These are phyloP conservation scores for Botrytis fabae DNA, from an alignment of 2,329 filamentous ascomycete species.

Conservation along the genomic window DNA sequence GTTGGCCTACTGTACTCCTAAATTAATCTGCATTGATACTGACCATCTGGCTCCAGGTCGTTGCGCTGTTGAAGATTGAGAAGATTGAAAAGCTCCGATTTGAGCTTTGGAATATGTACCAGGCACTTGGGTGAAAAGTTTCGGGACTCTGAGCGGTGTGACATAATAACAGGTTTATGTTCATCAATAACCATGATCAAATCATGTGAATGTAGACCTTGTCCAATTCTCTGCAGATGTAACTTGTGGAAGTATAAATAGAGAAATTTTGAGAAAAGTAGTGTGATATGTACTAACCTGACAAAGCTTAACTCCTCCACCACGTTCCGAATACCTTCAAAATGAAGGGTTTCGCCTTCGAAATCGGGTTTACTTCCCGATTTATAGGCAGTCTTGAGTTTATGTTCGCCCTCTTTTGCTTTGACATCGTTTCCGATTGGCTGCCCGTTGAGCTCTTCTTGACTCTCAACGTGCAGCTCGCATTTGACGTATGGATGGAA, in stretches of 20 bases:
- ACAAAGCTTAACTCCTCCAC: constrained; percentile 72
- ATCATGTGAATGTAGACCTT: background rate
- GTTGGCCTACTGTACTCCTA: background rate
- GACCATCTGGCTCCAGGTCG: background rate
- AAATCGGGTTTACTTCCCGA: constrained; percentile 66
- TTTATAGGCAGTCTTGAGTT: constrained; percentile 56
- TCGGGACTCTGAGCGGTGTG: background rate
- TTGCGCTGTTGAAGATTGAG: background rate
- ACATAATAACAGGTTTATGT: background rate
- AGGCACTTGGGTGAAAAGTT: constrained; percentile 7
- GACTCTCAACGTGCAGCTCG: constrained; percentile 76
- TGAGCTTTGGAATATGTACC: background rate
- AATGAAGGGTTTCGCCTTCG: constrained; percentile 56
- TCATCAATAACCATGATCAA: background rate
- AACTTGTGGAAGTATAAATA: constrained; percentile 6
- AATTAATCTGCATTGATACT: constrained; percentile 3
- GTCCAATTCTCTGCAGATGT: background rate
- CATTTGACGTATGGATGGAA: constrained; percentile 77
- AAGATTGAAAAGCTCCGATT: background rate
- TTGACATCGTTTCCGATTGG: constrained; percentile 48
- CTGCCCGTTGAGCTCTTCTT: constrained; percentile 42
- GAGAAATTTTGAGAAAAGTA: constrained; percentile 17
- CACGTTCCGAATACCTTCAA: constrained; percentile 57
- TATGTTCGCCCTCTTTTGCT: constrained; percentile 58
- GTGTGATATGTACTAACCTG: constrained; percentile 53